Evolutionary conservation across 257 asterid genomes (phyloP).

Genomic region (Coffea eugenioides): DNA sequence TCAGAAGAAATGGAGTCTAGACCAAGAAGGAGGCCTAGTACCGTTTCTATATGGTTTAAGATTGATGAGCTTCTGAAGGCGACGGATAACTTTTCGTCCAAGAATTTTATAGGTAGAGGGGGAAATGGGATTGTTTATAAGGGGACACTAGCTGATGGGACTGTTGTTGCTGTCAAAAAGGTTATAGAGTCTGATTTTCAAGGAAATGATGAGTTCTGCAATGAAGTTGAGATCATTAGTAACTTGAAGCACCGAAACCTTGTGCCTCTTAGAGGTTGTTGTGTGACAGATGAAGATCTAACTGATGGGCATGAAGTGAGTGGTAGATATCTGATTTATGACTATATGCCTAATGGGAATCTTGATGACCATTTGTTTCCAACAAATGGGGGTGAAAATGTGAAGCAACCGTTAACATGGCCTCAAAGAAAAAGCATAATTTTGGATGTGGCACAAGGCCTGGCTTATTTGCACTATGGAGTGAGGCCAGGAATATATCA

Average conservation of each 20-base stretch:
- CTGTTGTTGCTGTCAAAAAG: constrained; percentile 70
- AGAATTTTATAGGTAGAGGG: constrained; percentile 81
- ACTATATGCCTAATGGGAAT: constrained; percentile 85
- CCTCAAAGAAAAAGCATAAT: constrained; percentile 75
- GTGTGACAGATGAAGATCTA: constrained; percentile 52
- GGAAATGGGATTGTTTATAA: constrained; percentile 79
- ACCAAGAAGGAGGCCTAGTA: constrained; percentile 49
- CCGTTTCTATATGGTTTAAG: constrained; percentile 66
- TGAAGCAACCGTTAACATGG: constrained; percentile 52
- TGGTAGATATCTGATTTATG: constrained; percentile 79
- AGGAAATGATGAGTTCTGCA: constrained; percentile 74
- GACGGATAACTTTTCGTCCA: constrained; percentile 52
- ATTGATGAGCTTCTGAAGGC: constrained; percentile 76
- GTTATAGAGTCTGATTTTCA: constrained; percentile 73
- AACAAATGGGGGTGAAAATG: constrained; percentile 8
- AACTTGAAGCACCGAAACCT: constrained; percentile 86
- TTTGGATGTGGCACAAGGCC: constrained; percentile 79
- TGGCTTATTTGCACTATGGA: constrained; percentile 76
- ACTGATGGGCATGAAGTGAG: constrained; percentile 19
- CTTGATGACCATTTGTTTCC: constrained; percentile 76
- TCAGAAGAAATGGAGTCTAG: background rate
- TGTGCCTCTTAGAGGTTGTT: constrained; percentile 84
- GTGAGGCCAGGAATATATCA: constrained; percentile 82
- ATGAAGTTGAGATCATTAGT: constrained; percentile 93
- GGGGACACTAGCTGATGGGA: constrained; percentile 69